These are phyloP conservation scores for Corynascus novoguineensis DNA, from an alignment of 495 filamentous ascomycete genomes.

Conservation along the genomic window DNA sequence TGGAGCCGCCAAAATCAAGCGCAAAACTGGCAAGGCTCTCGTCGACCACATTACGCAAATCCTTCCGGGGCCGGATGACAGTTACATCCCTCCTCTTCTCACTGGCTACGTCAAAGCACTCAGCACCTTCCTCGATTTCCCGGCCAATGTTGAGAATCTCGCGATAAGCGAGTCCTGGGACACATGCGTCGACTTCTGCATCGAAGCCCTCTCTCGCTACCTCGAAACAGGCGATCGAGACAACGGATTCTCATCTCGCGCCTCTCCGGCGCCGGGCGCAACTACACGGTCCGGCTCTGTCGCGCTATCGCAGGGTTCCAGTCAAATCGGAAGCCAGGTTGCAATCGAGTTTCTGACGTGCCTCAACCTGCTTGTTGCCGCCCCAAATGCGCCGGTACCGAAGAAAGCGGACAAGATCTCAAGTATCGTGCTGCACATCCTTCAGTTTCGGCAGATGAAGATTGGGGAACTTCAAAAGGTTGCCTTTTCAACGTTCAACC, in stretches of 20 bases:
- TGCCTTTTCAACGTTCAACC: conserved; percentile 71
- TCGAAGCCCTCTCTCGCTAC: conserved; percentile 45
- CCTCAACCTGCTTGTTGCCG: conserved; percentile 57
- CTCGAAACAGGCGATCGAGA: conserved; percentile 36
- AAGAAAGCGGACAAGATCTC: conserved; percentile 54
- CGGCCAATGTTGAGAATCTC: conserved; percentile 74
- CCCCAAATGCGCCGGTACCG: conserved; percentile 66
- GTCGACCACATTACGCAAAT: conserved; percentile 77
- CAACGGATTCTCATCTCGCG: conserved; percentile 25
- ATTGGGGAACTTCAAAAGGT: conserved; percentile 60
- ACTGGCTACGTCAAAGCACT: conserved; percentile 76
- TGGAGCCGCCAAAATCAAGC: conserved; percentile 60
- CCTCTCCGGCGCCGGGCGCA: conserved; percentile 39
- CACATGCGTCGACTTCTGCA: conserved; percentile 61
- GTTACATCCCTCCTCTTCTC: conserved; percentile 65
- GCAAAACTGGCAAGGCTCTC: conserved; percentile 70
- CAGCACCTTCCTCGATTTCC: conserved; percentile 59
- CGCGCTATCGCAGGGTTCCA: conserved; percentile 9
- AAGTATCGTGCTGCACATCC: conserved; percentile 52
- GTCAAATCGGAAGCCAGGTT: conserved; percentile 30
- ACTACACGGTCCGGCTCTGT: conserved; percentile 31
- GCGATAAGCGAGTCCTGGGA: conserved; percentile 58
- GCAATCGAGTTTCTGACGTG: conserved; percentile 59
- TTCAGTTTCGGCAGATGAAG: conserved; percentile 52
- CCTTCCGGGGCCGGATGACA: conserved; percentile 56